These are phyloP conservation scores for Zizania latifolia DNA, from an alignment of 176 grass and related monocot species.

Conservation along the genomic window DNA sequence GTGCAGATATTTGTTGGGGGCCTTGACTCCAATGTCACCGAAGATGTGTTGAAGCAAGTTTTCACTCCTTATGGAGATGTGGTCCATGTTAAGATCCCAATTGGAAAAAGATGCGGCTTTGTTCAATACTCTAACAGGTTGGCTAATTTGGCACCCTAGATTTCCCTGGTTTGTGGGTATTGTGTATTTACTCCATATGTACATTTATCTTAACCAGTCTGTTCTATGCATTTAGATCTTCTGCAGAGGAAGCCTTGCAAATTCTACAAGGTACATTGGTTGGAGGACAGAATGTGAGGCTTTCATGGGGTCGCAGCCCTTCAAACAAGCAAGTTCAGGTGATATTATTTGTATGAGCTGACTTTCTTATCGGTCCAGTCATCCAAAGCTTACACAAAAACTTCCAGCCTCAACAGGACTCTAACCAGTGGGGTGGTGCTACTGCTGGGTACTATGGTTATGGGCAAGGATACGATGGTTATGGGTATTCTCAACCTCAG, in stretches of 20 bases:
- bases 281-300: constrained; percentile 54
- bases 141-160: not conserved
- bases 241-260: constrained; percentile 50
- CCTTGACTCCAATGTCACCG: constrained; percentile 65
- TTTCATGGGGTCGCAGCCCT: constrained; percentile 73
- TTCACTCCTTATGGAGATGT: constrained; percentile 61
- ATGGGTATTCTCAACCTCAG: constrained; percentile 69
- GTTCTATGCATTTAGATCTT: constrained; percentile 33
- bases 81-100: constrained; percentile 73
- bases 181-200: not conserved
- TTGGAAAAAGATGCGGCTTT: constrained; percentile 78
- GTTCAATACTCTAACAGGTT: constrained; percentile 81
- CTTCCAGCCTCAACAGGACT: constrained; percentile 73
- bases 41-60: constrained; percentile 63
- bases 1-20: constrained; percentile 80
- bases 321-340: constrained; percentile 66
- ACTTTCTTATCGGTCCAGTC: not conserved
- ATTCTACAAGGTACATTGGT: constrained; percentile 47
- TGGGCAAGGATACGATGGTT: constrained; percentile 66
- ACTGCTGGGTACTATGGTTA: constrained; percentile 65
- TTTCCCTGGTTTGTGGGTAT: not conserved
- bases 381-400: not conserved
- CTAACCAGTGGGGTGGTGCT: constrained; percentile 66
- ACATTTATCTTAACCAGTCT: not conserved
- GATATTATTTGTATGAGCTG: not conserved